Evolutionary conservation across 176 grass and related monocot species (phyloP), one percentile per base, ranked within the genome.

Genomic region (Oryza coarctata): DNA sequence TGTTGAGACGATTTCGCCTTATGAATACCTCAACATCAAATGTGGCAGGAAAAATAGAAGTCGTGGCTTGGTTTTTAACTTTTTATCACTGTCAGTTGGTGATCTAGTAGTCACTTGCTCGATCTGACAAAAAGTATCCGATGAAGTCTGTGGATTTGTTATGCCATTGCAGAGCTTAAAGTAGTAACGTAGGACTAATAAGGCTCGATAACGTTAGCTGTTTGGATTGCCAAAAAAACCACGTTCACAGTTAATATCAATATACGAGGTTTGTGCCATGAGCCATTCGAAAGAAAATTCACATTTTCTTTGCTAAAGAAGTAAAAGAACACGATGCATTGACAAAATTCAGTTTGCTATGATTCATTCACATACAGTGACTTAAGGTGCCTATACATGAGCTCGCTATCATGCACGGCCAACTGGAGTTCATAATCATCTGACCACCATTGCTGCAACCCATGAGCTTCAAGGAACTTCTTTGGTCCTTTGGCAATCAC

Each of bases 401-500:
- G 89, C 78, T 92, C 90, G 73, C 94, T 94, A 62, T 94, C 84
- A 23, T 91, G 64, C 17, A 92, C 70, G 18, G 90, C 89, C 41
- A 84, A 40, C 28, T 97, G 64, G 34, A 97, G 89, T 70, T 97
- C 94, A 18, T 85, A 88, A 73, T 94, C 92, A 39, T 92, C 86
- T 0, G 83, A 89, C 92, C 94, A 94, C 94, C 94, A 97, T 50
- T 92, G 94, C 81, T 97, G 78, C 90, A 97, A 68, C 8, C 94
- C 92, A 83, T 97, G 94, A 65, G 94, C 94, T 72, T 94, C 90
- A 69, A 94, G 88, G 71, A 97, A 90, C 30, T 86, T 97, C 49
- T 79, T 83, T 44, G 87, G 89, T 1, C 94, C 90, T 81, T 88
- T 86, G 4, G 87, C 79, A 45, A 86, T 92, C 66, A 94, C 70